These are phyloP conservation scores for Candida andamanensis DNA, from an alignment of 805 yeast species.

Conservation along the genomic window DNA sequence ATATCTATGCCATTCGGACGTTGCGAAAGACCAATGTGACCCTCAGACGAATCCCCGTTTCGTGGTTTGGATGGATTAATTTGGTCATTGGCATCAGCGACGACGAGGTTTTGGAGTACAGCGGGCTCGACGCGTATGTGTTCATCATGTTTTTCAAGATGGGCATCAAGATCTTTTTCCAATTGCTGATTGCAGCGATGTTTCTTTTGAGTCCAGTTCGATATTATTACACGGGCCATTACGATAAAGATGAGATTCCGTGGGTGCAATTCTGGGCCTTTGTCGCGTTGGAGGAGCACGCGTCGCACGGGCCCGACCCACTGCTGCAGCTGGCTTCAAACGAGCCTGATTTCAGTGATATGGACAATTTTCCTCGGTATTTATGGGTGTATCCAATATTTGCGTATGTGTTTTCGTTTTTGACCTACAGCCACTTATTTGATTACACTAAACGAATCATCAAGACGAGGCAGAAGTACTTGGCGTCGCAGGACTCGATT, in stretches of 20 bases:
- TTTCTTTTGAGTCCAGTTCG: conserved; percentile 34
- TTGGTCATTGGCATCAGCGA: conserved; percentile 54
- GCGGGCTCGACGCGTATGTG: conserved; percentile 86
- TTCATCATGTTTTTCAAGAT: conserved; percentile 45
- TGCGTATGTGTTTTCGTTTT: conserved; percentile 49
- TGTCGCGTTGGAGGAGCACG: conserved; percentile 1
- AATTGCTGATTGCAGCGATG: conserved; percentile 57
- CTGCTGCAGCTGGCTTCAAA: no score
- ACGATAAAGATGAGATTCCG: conserved; percentile 34
- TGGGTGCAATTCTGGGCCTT: conserved; percentile 6
- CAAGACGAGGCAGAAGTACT: conserved; percentile 49
- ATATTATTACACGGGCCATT: conserved; percentile 37
- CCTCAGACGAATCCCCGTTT: conserved; percentile 41
- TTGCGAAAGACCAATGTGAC: conserved; percentile 36
- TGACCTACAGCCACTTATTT: conserved; percentile 42
- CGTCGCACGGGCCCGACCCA: not conserved
- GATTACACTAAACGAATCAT: conserved; percentile 46
- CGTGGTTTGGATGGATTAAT: conserved; percentile 46
- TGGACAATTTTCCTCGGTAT: conserved; percentile 37
- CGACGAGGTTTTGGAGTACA: conserved; percentile 71
- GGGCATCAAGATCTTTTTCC: conserved; percentile 65
- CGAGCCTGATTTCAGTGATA: conserved; percentile 15
- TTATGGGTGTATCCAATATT: conserved; percentile 51
- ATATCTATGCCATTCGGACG: conserved; percentile 52
- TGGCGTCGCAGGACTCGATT: conserved; percentile 55